These are phyloP conservation scores for Vigna radiata DNA, from an alignment of 306 rosid genomes.

Conservation along the genomic window DNA sequence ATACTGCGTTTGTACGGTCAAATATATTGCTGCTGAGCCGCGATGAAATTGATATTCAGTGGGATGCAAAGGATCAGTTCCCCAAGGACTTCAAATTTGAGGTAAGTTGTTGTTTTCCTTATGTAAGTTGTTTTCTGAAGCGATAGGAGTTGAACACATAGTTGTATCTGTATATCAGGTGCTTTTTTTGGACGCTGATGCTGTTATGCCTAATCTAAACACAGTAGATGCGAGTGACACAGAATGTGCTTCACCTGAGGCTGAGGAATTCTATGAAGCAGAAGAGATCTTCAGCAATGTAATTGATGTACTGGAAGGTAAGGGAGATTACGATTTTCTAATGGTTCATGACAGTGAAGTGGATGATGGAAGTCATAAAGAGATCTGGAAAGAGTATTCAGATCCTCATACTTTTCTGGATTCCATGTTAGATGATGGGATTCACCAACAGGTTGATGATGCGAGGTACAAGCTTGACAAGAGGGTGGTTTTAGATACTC, in stretches of 20 bases:
- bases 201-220: slow-evolving; percentile 79
- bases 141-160: slow-evolving; percentile 63
- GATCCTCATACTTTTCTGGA: slow-evolving; percentile 80
- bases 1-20: slow-evolving; percentile 89
- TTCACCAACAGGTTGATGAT: slow-evolving; percentile 69
- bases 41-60: slow-evolving; percentile 79
- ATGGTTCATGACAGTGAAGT: slow-evolving; percentile 46
- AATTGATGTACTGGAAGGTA: slow-evolving; percentile 73
- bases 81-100: slow-evolving; percentile 87
- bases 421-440: slow-evolving; percentile 66
- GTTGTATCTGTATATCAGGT: slow-evolving; percentile 82
- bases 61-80: slow-evolving; percentile 93
- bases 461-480: slow-evolving; percentile 68
- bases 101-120: slow-evolving; percentile 64
- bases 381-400: slow-evolving; percentile 74
- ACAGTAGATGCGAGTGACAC: slow-evolving; percentile 65
- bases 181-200: slow-evolving; percentile 90
- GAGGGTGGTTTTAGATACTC: slow-evolving; percentile 58
- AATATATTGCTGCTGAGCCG: slow-evolving; percentile 73
- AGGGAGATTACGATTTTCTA: slow-evolving; percentile 60
- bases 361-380: slow-evolving; percentile 59
- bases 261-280: slow-evolving; percentile 96
- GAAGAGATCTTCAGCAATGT: slow-evolving; percentile 90
- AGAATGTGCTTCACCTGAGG: slow-evolving; percentile 90
- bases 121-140: slow-evolving; percentile 43